phyloP scores from a whole-genome alignment of 192 early-diverging fungal species.

The Phlyctochytrium planicorne region DNA sequence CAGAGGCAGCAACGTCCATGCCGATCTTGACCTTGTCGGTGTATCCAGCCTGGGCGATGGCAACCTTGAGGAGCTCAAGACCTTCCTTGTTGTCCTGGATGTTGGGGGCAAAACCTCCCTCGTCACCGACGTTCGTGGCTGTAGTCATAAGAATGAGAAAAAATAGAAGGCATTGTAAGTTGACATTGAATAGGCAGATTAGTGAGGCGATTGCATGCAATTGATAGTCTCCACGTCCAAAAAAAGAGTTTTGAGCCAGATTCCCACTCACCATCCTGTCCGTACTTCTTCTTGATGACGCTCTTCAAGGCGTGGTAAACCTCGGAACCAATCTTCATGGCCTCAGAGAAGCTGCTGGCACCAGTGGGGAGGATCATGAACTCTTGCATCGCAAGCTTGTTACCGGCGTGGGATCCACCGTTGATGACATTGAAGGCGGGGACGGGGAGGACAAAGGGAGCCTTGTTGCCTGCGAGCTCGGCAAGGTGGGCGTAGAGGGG shows the following conservation, averaged over 20 bases:
- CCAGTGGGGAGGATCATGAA: conserved; percentile 99
- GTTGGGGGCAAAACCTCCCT: conserved; percentile 99
- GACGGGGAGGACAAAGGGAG: conserved; percentile 90
- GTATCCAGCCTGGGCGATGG: conserved; percentile 94
- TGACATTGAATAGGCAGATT: background rate
- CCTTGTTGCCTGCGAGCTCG: conserved; percentile 79
- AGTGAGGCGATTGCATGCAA: no score
- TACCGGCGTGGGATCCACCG: conserved; percentile 98
- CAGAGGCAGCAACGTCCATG: conserved; percentile 96
- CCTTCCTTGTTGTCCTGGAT: conserved; percentile 97
- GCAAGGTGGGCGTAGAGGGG: conserved; percentile 95
- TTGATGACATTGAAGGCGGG: conserved; percentile 99
- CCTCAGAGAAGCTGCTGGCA: conserved; percentile 87
- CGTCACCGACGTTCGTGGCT: conserved; percentile 99
- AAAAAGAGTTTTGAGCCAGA: no score
- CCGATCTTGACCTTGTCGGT: conserved; percentile 95
- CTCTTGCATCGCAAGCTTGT: conserved; percentile 99
- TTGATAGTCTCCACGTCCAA: no score
- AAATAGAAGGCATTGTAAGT: background rate
- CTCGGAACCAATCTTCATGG: conserved; percentile 97
- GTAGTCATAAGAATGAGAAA: background rate
- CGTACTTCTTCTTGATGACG: conserved; percentile 99
- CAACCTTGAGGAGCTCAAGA: conserved; percentile 83
- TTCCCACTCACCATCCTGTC: conserved; percentile 76
- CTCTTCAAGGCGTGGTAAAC: conserved; percentile 94